These are phyloP conservation scores for Alternaria gansuensis DNA, from an alignment of 2,329 filamentous ascomycete species.

Conservation along the genomic window DNA sequence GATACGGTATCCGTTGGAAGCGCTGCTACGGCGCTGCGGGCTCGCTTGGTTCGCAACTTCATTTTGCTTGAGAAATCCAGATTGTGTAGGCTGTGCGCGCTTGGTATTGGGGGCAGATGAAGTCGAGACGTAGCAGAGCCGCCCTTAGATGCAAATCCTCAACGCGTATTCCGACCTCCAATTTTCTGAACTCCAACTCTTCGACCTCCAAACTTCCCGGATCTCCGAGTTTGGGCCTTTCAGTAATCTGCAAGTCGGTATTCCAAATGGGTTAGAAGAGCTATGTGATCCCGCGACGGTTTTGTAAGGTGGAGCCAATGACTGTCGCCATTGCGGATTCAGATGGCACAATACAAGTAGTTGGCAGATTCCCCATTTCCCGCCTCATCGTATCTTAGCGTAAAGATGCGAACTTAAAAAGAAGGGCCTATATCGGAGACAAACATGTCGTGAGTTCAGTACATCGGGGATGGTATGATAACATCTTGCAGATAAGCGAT, in stretches of 20 bases:
- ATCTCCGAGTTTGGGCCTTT: background rate
- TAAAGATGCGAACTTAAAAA: constrained; percentile 7
- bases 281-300: background rate
- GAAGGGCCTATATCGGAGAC: constrained; percentile 24
- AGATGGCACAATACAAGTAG: constrained; percentile 29
- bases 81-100: background rate
- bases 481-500: constrained; percentile 34
- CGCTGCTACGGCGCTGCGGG: background rate
- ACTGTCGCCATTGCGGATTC: constrained; percentile 36
- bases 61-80: background rate
- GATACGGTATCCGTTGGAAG: background rate
- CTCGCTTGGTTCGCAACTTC: background rate
- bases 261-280: background rate
- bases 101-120: background rate
- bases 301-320: constrained; percentile 18
- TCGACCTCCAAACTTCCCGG: background rate
- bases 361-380: constrained; percentile 3
- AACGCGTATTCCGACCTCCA: background rate
- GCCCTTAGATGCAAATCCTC: background rate
- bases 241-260: background rate
- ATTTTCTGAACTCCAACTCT: background rate
- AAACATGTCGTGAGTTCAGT: constrained; percentile 3
- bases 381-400: background rate
- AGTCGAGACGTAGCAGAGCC: background rate
- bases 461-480: constrained; percentile 2